Conservation (phyloP, 352 stramenopile genomes). For the Plasmopara muralis region DNA sequence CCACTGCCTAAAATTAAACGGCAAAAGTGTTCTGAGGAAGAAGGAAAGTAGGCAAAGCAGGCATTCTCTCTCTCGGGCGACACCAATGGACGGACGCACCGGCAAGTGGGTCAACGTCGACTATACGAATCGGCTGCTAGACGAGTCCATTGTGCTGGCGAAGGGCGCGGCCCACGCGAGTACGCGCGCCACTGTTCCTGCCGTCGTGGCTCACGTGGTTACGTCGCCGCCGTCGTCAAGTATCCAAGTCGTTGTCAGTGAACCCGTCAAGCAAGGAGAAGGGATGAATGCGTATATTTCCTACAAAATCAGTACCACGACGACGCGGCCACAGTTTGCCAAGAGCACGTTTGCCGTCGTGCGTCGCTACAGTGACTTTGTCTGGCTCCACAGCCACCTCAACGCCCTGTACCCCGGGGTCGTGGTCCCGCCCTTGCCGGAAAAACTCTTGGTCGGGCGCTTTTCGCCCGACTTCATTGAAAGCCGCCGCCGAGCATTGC, state of each 20-base stretch:
- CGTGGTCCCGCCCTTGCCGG: conserved; percentile 92
- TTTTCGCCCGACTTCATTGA: conserved; percentile 93
- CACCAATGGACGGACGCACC: conserved; percentile 48
- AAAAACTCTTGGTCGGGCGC: conserved; percentile 92
- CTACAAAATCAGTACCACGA: conserved; percentile 90
- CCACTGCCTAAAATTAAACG: no score
- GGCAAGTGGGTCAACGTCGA: conserved; percentile 86
- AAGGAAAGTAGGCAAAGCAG: no score
- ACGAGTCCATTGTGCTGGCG: conserved; percentile 32
- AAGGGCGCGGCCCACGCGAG: no score
- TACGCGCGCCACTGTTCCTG: background rate
- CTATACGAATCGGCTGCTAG: conserved; percentile 64
- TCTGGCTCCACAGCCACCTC: conserved; percentile 92
- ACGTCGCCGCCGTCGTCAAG: conserved; percentile 13
- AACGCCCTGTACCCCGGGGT: conserved; percentile 80
- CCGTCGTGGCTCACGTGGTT: conserved; percentile 9
- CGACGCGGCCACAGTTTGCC: conserved; percentile 73
- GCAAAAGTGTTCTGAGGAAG: no score
- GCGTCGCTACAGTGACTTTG: conserved; percentile 93
- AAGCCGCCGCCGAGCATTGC: conserved; percentile 64
- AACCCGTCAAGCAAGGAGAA: conserved; percentile 94
- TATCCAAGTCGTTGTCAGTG: conserved; percentile 87
- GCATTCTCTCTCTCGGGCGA: background rate
- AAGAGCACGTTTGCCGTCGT: conserved; percentile 88
- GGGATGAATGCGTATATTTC: conserved; percentile 97